Base-by-base conservation (phyloP, 2,329 filamentous ascomycete genomes). In the Ascochyta koolunga region DNA sequence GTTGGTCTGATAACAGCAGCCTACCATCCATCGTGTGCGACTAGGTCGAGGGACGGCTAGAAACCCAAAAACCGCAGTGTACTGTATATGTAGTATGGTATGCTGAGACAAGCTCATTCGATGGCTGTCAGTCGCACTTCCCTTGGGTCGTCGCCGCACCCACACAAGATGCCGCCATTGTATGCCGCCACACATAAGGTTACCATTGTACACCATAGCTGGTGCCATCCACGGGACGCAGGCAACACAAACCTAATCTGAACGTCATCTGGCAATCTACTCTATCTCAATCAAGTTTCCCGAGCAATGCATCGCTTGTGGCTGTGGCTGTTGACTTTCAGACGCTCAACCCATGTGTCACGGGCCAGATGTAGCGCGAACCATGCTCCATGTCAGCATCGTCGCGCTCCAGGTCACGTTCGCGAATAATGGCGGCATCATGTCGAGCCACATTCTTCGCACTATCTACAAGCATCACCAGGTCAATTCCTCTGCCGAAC, bases 281-380 rank as follows among this genome's bases (percentile, higher is more conserved):
- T 40, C 27, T 32, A 40, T 39, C 27, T 25, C 40, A 44, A 40
- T n/a, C 21, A 54, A 36, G 35, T 32, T 31, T 44, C 36, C 35
- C 27, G 22, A 44, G 50, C 44, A 39, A 54, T 19, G 37, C 39
- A 33, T 27, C 18, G 39, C 39, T 44, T 54, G 27, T 29, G 41
- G 31, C 42, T 54, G 27, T 29, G 41, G 31, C 42, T 50, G 38
- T 36, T 37, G 33, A 56, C 47, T 59, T 57, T 41, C 21, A 56
- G 53, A 62, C 56, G 60, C 58, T 63, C 50, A 61, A 57, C 57
- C 59, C 58, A 53, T 53, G 50, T 58, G 50, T 65, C 66, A 71
- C 63, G 60, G 69, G 39, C 65, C 54, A 42, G 45, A 33, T 40
- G 46, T 71, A 69, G 69, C 69, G 69, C 61, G 69, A 73, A 73